Evolutionary conservation across 305 asterid genomes (phyloP).

Genomic region (Monarda citriodora): DNA sequence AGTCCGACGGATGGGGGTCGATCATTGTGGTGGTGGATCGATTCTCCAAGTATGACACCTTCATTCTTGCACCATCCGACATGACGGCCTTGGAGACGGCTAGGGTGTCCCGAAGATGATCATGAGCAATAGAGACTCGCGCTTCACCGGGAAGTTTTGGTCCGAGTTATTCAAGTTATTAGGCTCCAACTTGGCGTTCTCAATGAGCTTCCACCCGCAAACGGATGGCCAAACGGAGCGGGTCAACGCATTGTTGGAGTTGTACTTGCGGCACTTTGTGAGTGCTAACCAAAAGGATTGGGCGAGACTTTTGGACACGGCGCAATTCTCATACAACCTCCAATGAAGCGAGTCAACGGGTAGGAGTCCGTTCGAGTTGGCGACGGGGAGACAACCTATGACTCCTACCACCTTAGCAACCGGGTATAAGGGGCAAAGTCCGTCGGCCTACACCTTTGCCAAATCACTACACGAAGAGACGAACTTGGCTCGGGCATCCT

Average conservation of each 20-base stretch:
- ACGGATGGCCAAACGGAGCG: no score
- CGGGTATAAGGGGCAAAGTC: not conserved
- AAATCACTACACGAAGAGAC: not conserved
- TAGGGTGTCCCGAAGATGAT: no score
- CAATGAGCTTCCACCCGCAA: not conserved
- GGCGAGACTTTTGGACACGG: not conserved
- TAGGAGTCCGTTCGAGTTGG: not conserved
- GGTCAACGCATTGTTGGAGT: not conserved
- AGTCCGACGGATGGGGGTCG: not conserved
- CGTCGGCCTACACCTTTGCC: not conserved
- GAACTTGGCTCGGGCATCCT: not conserved
- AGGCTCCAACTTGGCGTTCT: no score
- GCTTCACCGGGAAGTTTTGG: no score
- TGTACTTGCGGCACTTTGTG: not conserved
- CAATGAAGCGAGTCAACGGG: not conserved
- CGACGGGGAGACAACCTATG: not conserved
- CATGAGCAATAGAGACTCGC: no score
- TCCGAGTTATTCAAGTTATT: no score
- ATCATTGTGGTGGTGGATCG: not conserved
- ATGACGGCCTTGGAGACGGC: not conserved
- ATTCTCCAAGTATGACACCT: not conserved
- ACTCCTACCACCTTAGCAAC: not conserved
- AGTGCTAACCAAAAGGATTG: no score
- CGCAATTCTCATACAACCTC: not conserved
- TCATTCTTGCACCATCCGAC: not conserved